Evolutionary conservation across 306 rosid genomes (phyloP), one percentile per base, ranked within the genome.

Genomic region (Prunus kanzakura): DNA sequence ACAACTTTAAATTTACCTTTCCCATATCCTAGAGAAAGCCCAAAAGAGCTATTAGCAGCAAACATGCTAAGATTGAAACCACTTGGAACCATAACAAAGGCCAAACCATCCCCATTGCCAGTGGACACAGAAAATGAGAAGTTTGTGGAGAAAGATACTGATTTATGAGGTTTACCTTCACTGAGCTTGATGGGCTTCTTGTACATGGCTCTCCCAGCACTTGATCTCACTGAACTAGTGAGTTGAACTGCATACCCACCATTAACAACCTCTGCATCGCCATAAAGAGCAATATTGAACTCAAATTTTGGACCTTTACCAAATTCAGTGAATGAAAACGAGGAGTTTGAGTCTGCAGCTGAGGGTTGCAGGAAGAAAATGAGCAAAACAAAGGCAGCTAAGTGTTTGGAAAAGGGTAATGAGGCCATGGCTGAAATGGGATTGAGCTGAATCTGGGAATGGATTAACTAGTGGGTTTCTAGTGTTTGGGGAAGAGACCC

Each of bases 21-120:
- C 62, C 65, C 81, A 72, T 79, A 74, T 71, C 82, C 84, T 75
- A 81, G 30, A 80, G 81, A n/a, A 79, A 81, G 29, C 77, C 85
- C 89, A 88, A 73, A 82, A 20, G 91, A 69, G 67, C 83, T 35
- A 79, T 89, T 80, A 69, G 63, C 70, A 69, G 63, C 70, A 82
- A 88, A 91, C 23, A 60, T 65, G 57, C 82, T 76, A 50, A 86
- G 83, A 83, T 84, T 79, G 75, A 76, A 77, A 76, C 80, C 85
- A 81, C 72, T 83, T 10, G 99, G 97, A 79, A 86, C 85, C 80
- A 95, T 47, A 67, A 88, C 82, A 86, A 95, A 89, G 63, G 91
- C 92, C 76, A 95, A 74, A 29, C 99, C 96, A 84, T 79, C 82
- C 8, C 78, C 88, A 78, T 73, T 81, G 63, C 73, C 82, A 65